Conservation (phyloP, 345 rosid species). For the Xanthoceras sorbifolium region DNA sequence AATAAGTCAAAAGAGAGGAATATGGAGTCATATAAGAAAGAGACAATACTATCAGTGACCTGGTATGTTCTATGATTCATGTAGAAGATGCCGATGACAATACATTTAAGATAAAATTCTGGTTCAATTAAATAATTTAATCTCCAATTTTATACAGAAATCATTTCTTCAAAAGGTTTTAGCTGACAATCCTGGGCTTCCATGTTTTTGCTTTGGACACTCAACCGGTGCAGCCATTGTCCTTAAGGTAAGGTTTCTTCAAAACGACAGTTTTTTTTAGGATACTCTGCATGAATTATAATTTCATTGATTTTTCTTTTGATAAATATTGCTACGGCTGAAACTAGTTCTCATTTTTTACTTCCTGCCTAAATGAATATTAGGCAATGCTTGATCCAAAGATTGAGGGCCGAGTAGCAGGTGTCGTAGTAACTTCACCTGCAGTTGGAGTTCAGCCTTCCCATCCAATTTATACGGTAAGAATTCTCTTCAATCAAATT, state of each 20-base stretch:
- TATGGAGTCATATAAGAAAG: too few species aligned
- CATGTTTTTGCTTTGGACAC: slow-evolving; percentile 93
- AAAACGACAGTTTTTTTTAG: background rate
- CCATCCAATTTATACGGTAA: slow-evolving; percentile 78
- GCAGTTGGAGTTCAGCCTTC: slow-evolving; percentile 97
- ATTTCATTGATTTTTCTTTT: background rate
- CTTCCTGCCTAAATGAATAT: background rate
- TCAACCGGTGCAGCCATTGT: slow-evolving; percentile 92
- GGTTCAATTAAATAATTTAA: background rate
- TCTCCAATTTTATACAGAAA: slow-evolving; percentile 49
- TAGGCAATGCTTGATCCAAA: slow-evolving; percentile 77
- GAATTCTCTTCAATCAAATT: too few species aligned
- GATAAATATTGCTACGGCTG: background rate
- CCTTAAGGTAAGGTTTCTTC: slow-evolving; percentile 56
- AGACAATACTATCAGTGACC: slow-evolving; percentile 70
- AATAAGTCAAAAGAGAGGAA: too few species aligned
- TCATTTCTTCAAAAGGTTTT: slow-evolving; percentile 63
- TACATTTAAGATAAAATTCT: background rate
- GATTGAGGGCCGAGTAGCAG: slow-evolving; percentile 58
- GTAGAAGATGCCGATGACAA: background rate
- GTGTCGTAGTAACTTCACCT: slow-evolving; percentile 84
- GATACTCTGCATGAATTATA: background rate
- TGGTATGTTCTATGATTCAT: slow-evolving; percentile 43
- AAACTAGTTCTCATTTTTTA: background rate
- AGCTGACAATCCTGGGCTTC: slow-evolving; percentile 65